These are phyloP conservation scores for Tylopilus cervinicoccineus DNA, from an alignment of 768 basidiomycete species.

Conservation along the genomic window DNA sequence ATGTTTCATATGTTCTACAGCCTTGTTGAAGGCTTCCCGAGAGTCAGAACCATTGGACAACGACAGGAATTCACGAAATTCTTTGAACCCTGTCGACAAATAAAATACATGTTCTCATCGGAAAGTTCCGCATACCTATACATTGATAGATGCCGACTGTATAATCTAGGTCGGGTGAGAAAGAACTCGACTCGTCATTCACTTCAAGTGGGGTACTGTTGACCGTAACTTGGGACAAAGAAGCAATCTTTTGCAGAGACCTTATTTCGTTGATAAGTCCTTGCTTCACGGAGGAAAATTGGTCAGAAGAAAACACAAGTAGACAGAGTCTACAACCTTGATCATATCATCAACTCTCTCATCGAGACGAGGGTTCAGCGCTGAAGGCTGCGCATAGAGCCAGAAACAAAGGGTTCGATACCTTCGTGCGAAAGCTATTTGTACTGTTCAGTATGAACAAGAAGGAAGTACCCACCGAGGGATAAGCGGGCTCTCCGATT, in stretches of 20 bases:
- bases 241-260: constrained; percentile 37
- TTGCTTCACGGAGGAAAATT: constrained; percentile 39
- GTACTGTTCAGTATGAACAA: not conserved
- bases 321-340: constrained; percentile 41
- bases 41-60: constrained; percentile 36
- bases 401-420: constrained; percentile 88
- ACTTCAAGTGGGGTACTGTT: not conserved
- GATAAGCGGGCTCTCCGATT: constrained; percentile 40
- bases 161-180: constrained; percentile 41
- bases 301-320: not conserved
- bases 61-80: constrained; percentile 72
- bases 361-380: constrained; percentile 67
- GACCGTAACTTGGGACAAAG: not conserved
- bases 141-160: constrained; percentile 90
- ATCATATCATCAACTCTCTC: constrained; percentile 87
- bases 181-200: not conserved
- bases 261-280: constrained; percentile 81
- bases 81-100: constrained; percentile 72
- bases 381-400: constrained; percentile 72
- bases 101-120: constrained; percentile 4
- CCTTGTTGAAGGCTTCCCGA: constrained; percentile 44
- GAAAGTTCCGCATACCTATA: constrained; percentile 56
- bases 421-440: constrained; percentile 36
- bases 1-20: constrained; percentile 76
- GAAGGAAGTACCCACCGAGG: constrained; percentile 45